Base-by-base conservation (phyloP, 1,284 basidiomycete species). In the Takashimella tepidaria region DNA sequence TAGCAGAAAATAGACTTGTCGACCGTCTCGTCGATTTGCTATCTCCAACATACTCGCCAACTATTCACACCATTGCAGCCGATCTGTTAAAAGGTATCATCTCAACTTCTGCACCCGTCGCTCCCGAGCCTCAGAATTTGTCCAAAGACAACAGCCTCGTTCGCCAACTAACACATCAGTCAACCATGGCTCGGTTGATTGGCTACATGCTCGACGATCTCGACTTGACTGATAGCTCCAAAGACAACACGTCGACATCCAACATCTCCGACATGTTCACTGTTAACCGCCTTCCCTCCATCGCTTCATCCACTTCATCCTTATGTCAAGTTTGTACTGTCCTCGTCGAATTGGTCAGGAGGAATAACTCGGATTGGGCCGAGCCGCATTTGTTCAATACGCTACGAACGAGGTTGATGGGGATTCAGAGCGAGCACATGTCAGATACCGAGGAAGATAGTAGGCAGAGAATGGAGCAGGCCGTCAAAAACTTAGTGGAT, bases 301-400 rank as follows among this genome's bases (percentile, higher is more conserved):
- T 83, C 16, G 86, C 89, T 53, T 87, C 86, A 1, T 83, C 84
- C n/a, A 84, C 86, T 0, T 98, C 93, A 4, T 92, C 92, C 0
- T 83, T 98, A 45, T 82, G 89, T 26, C 86, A 92, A 57, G 87
- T 91, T 23, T 88, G 95, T 62, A 87, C 88, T 49, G 84, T 98
- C 65, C 81, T 98, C 59, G 89, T 97, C 65, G 96, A 99, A 73
- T 82, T 99, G 40, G 98, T 99, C 63, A 84, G 96, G 52, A 93
- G 98, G 74, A 98, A 98, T 76, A 98, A 98, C 75, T 95, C 92
- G 50, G 95, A 99, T 73, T 97, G 93, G 73, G 95, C 96, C 69
- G 96, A 99, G 77, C 95, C 93, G 13, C 96, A 95, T 73, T 81
- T 98, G n/a, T 96, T 97, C 77, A 92, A 97, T 71, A 92, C 90